phyloP scores from a whole-genome alignment of 441 rosid genomes.

The Jatropha multifida region DNA sequence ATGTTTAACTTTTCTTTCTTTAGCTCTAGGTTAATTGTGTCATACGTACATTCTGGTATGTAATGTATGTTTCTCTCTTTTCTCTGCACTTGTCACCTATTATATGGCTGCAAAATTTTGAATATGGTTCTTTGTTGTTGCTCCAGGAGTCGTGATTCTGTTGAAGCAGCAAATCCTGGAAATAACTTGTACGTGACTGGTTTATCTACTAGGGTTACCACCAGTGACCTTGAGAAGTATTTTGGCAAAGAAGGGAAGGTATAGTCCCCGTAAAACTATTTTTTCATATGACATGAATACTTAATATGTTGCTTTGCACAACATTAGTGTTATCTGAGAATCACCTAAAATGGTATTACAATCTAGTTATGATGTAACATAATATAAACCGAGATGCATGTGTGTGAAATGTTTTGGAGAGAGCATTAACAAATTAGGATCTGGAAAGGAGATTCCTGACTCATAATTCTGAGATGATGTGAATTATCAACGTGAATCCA shows the following conservation, averaged over 20 bases:
- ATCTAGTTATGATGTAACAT: background rate
- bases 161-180: conserved; percentile 71
- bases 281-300: conserved; percentile 45
- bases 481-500: no score
- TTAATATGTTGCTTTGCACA: background rate
- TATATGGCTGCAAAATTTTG: background rate
- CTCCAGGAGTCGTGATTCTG: conserved; percentile 52
- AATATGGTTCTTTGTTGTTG: background rate
- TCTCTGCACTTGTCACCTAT: background rate
- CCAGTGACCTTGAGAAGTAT: conserved; percentile 67
- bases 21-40: background rate
- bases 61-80: background rate
- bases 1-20: background rate
- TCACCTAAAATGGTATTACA: no score
- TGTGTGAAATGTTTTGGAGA: background rate
- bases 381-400: no score
- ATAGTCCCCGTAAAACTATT: conserved; percentile 8
- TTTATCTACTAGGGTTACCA: conserved; percentile 62
- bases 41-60: background rate
- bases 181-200: conserved; percentile 90
- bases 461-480: background rate
- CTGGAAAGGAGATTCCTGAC: background rate
- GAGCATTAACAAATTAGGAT: background rate
- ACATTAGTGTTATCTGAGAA: background rate
- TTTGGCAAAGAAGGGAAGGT: conserved; percentile 79